Percentiles rank a stretch among this genome's conserved stretches.
Conservation (phyloP, 495 filamentous ascomycete genomes). For the Penicillium turbatum region DNA sequence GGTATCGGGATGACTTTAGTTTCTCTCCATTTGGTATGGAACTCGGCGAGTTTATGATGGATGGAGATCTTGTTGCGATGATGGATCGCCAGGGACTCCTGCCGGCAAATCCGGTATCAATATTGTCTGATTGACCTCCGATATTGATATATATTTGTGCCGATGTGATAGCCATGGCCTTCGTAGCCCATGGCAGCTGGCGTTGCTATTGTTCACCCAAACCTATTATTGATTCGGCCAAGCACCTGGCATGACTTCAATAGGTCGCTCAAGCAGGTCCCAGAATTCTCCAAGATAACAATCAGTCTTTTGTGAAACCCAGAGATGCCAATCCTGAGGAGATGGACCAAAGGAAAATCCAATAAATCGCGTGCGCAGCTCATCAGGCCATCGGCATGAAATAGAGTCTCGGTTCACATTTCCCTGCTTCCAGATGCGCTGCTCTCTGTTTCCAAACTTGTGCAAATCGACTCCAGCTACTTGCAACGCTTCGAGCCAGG, state of each 20-base stretch:
- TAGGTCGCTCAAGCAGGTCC: slow-evolving; percentile 1
- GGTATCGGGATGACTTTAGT: slow-evolving; percentile 9
- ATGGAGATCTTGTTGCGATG: slow-evolving; percentile 31
- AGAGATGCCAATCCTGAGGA: slow-evolving; percentile 7
- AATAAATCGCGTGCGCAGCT: neutral
- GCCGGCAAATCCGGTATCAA: neutral
- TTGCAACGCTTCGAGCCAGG: neutral
- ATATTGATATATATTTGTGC: neutral
- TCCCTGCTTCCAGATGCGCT: neutral
- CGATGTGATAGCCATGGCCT: no score
- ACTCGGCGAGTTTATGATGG: slow-evolving; percentile 43
- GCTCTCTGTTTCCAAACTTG: neutral
- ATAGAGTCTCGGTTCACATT: neutral
- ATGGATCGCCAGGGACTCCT: neutral
- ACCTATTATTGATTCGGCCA: slow-evolving; percentile 1
- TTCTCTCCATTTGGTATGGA: slow-evolving; percentile 36
- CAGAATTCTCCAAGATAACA: slow-evolving; percentile 4
- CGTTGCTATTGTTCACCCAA: neutral
- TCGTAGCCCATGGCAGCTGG: neutral
- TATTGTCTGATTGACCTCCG: neutral
- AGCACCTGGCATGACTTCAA: slow-evolving; percentile 1
- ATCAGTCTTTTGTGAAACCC: neutral
- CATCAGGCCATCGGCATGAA: neutral
- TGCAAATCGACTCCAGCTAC: neutral
- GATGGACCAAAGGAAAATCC: neutral